phyloP scores from a whole-genome alignment of 306 rosid genomes.

The Canavalia ensiformis region DNA sequence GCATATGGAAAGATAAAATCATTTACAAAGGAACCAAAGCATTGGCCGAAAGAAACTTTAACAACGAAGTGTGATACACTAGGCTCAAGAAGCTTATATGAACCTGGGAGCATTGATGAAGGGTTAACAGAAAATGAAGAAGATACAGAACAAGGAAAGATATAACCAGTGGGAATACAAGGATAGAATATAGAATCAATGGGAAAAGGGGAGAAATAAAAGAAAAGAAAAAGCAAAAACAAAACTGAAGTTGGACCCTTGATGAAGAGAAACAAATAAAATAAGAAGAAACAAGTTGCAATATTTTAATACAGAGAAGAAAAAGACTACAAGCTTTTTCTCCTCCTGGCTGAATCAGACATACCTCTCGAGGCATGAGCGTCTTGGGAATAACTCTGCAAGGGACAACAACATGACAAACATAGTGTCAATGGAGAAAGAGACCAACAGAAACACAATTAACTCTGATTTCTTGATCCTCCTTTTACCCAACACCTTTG shows the following conservation, averaged over 20 bases:
- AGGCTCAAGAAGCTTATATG: conserved; percentile 34
- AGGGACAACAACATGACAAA: conserved; percentile 76
- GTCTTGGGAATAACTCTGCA: conserved; percentile 99
- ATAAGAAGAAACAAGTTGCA: conserved; percentile 32
- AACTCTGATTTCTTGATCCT: conserved; percentile 50
- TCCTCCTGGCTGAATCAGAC: conserved; percentile 52
- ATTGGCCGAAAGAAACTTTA: conserved; percentile 36
- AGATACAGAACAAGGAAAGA: conserved; percentile 1
- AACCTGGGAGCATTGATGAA: not conserved
- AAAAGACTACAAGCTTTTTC: conserved; percentile 64
- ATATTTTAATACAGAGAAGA: conserved; percentile 40
- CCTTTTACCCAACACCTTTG: conserved; percentile 50
- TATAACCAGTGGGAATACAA: conserved; percentile 16
- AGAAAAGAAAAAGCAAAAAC: not conserved
- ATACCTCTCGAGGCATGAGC: conserved; percentile 99
- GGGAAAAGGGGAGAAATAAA: conserved; percentile 22
- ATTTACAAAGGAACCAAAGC: conserved; percentile 13
- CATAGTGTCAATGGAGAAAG: conserved; percentile 59
- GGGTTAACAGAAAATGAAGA: conserved; percentile 46
- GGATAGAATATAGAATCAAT: conserved; percentile 38
- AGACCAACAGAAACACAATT: conserved; percentile 52
- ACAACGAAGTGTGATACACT: conserved; percentile 18
- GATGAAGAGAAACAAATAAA: conserved; percentile 43
- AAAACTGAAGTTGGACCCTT: conserved; percentile 41
- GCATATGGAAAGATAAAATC: conserved; percentile 30